These are phyloP conservation scores for Cryphonectria parasitica DNA, from an alignment of 2,329 filamentous ascomycete species.

Conservation along the genomic window DNA sequence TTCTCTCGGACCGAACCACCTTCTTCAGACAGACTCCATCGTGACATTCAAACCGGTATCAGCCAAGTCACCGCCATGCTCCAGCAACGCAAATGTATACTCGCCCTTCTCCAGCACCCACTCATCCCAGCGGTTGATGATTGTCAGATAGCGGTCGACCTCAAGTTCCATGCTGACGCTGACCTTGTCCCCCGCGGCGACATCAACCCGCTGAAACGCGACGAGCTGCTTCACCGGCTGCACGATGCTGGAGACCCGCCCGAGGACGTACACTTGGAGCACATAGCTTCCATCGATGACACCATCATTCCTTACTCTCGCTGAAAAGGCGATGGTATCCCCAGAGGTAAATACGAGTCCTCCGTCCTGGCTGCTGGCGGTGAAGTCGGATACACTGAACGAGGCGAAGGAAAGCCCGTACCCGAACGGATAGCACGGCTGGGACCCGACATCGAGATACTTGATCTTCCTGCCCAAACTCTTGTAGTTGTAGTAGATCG, in stretches of 20 bases:
- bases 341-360: constrained; percentile 15
- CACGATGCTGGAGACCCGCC: constrained; percentile 44
- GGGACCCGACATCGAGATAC: constrained; percentile 39
- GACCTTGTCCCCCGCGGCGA: constrained; percentile 39
- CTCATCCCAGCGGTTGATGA: constrained; percentile 46
- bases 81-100: constrained; percentile 47
- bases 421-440: constrained; percentile 41
- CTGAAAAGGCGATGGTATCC: constrained; percentile 42
- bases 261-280: constrained; percentile 46
- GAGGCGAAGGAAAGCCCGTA: constrained; percentile 42
- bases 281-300: constrained; percentile 42
- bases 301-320: constrained; percentile 41
- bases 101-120: constrained; percentile 49
- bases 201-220: constrained; percentile 45
- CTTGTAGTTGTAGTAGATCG: constrained; percentile 43
- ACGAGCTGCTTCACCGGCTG: constrained; percentile 49
- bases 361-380: neutral
- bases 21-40: constrained; percentile 39
- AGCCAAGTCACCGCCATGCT: constrained; percentile 43
- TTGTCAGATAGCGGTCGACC: constrained; percentile 46
- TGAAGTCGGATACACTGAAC: constrained; percentile 38
- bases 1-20: neutral
- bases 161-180: constrained; percentile 43
- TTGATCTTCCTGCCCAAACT: constrained; percentile 34
- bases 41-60: constrained; percentile 44